phyloP scores from a whole-genome alignment of 2,329 filamentous ascomycete species.

The Aspergillus amoenus region DNA sequence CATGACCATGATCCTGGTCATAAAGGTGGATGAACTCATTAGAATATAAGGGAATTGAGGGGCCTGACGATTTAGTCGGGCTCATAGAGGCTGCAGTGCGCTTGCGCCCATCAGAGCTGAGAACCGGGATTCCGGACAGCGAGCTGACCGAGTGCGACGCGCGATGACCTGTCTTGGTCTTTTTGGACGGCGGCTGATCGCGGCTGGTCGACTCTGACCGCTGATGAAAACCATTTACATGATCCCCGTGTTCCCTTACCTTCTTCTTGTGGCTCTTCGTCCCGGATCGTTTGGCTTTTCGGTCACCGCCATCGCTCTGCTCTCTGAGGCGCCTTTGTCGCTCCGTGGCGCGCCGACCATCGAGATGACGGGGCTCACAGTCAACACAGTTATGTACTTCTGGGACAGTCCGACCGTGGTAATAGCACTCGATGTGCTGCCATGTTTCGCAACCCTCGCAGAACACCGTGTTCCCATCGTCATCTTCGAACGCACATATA shows the following conservation, averaged over 20 bases:
- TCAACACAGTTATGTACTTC: constrained; percentile 85
- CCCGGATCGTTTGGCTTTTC: constrained; percentile 71
- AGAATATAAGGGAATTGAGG: constrained; percentile 70
- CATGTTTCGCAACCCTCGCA: constrained; percentile 95
- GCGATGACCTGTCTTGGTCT: constrained; percentile 78
- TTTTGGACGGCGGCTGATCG: constrained; percentile 66
- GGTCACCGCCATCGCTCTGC: constrained; percentile 60
- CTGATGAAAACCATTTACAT: constrained; percentile 55
- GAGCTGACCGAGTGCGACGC: constrained; percentile 73
- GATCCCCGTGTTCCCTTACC: constrained; percentile 58
- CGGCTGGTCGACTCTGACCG: constrained; percentile 56
- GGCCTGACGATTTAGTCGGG: constrained; percentile 63
- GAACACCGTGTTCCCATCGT: constrained; percentile 96
- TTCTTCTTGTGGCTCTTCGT: constrained; percentile 89
- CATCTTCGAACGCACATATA: constrained; percentile 89
- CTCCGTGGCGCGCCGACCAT: constrained; percentile 72
- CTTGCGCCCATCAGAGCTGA: constrained; percentile 62
- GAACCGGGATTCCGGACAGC: constrained; percentile 63
- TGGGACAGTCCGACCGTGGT: constrained; percentile 72
- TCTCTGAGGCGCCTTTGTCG: constrained; percentile 65
- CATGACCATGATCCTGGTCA: constrained; percentile 59
- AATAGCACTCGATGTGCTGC: constrained; percentile 98
- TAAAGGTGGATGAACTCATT: constrained; percentile 74
- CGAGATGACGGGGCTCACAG: constrained; percentile 75
- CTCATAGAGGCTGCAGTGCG: constrained; percentile 65